Percentiles rank a stretch among this genome's conserved stretches.
These are phyloP conservation scores for Aphanomyces invadans DNA, from an alignment of 352 stramenopile species.

Conservation along the genomic window DNA sequence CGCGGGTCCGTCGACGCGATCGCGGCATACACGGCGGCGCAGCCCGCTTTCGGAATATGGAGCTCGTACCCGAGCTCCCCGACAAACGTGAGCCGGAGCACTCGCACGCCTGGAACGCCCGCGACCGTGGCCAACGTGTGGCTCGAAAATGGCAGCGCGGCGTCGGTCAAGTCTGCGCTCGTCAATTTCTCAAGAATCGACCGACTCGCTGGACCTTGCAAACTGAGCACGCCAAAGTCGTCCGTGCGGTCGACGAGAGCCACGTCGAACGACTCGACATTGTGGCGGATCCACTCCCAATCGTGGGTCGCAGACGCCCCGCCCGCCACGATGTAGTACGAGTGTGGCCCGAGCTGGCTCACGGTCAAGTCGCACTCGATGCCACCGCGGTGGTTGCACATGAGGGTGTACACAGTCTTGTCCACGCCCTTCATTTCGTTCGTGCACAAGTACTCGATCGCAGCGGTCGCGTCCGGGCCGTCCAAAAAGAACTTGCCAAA, in stretches of 20 bases:
- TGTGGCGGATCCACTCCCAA: slow-evolving; percentile 28
- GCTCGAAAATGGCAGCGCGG: slow-evolving; percentile 38
- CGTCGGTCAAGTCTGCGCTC: slow-evolving; percentile 28
- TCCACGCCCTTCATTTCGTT: slow-evolving; percentile 28
- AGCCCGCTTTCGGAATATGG: slow-evolving; percentile 38
- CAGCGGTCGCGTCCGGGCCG: slow-evolving; percentile 24
- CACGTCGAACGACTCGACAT: slow-evolving; percentile 18
- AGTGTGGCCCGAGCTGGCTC: slow-evolving; percentile 23
- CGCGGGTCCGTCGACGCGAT: slow-evolving; percentile 29
- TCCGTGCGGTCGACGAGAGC: slow-evolving; percentile 41
- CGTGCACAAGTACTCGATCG: slow-evolving; percentile 29
- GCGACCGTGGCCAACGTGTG: slow-evolving; percentile 39
- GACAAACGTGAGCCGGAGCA: slow-evolving; percentile 32
- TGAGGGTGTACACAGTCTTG: slow-evolving; percentile 30
- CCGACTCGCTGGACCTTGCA: slow-evolving; percentile 48
- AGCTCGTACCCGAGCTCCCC: slow-evolving; percentile 37
- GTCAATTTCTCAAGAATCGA: slow-evolving; percentile 43
- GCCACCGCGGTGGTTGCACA: slow-evolving; percentile 30
- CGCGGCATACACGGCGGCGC: slow-evolving; percentile 39
- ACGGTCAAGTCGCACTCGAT: slow-evolving; percentile 32
- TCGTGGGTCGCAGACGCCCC: slow-evolving; percentile 30
- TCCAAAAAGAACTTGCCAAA: slow-evolving; percentile 32
- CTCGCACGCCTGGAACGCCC: slow-evolving; percentile 29
- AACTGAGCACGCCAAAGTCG: slow-evolving; percentile 43
- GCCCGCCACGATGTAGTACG: slow-evolving; percentile 31